A percentile compares a stretch with the other conserved stretches of the same genome.
Conservation (phyloP, 139 green algal species). For the Ettlia oleoabundans region DNA sequence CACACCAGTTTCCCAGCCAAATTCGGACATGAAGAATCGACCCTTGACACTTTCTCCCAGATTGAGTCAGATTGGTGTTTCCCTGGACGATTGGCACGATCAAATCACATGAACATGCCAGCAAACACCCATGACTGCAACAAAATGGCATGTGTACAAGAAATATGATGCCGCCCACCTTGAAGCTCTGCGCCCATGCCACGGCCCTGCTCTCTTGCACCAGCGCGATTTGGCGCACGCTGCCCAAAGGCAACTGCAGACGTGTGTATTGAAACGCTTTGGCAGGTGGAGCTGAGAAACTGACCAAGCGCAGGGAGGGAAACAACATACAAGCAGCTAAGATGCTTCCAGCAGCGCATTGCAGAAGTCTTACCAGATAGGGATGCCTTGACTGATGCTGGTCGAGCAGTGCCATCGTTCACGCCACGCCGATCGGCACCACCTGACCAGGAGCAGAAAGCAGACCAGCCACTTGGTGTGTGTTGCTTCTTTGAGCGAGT, state of each 20-base stretch:
- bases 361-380: conserved; percentile 59
- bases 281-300: too few relatives aligned
- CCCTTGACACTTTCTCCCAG: too few relatives aligned
- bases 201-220: conserved; percentile 69
- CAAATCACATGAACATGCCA: neutral
- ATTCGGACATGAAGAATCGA: too few relatives aligned
- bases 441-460: too few relatives aligned
- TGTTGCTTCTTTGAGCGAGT: too few relatives aligned
- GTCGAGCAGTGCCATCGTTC: conserved; percentile 70
- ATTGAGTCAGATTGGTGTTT: too few relatives aligned
- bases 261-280: too few relatives aligned
- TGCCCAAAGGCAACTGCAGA: conserved; percentile 87
- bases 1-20: neutral
- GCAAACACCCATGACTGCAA: neutral
- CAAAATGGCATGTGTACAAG: neutral
- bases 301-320: too few relatives aligned
- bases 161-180: neutral
- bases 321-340: too few relatives aligned
- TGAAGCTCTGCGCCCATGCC: conserved; percentile 42
- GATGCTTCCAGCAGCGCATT: too few relatives aligned
- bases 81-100: too few relatives aligned
- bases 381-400: conserved; percentile 91
- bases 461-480: too few relatives aligned
- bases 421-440: conserved; percentile 79
- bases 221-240: conserved; percentile 86